These are phyloP conservation scores for Sisymbrium irio DNA, from an alignment of 345 rosid genomes.

Conservation along the genomic window DNA sequence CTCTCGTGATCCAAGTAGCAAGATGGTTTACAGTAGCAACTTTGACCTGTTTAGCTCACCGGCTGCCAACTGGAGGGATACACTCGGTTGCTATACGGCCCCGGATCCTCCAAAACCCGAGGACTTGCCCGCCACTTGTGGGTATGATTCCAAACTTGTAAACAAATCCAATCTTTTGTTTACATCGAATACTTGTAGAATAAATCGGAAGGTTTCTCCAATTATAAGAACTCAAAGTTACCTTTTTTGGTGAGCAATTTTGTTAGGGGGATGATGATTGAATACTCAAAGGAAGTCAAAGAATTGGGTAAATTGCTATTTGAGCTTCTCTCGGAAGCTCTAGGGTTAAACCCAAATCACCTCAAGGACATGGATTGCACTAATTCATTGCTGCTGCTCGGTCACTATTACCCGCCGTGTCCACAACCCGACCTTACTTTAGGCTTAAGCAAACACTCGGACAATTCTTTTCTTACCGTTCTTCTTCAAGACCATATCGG, in stretches of 20 bases:
- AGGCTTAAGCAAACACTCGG: conserved; percentile 49
- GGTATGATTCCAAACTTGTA: conserved; percentile 20
- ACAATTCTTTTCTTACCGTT: conserved; percentile 48
- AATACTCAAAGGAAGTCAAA: conserved; percentile 46
- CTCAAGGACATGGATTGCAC: conserved; percentile 44
- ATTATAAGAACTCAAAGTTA: too few species aligned
- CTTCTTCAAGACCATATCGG: conserved; percentile 64
- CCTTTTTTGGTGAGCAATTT: not conserved
- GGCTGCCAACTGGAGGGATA: conserved; percentile 49
- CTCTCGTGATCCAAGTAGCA: conserved; percentile 31
- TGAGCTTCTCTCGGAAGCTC: conserved; percentile 56
- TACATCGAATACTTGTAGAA: too few species aligned
- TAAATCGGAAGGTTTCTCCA: too few species aligned
- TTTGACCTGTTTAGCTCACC: conserved; percentile 42
- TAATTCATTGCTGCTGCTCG: conserved; percentile 33
- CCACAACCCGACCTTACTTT: conserved; percentile 54
- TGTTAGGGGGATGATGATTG: conserved; percentile 40
- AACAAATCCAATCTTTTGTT: too few species aligned
- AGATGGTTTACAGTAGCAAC: conserved; percentile 34
- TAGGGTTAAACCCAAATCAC: conserved; percentile 45
- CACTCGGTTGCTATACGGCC: conserved; percentile 29
- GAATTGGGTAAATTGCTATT: conserved; percentile 40
- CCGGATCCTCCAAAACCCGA: conserved; percentile 41
- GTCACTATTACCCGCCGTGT: conserved; percentile 58
- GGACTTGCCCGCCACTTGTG: conserved; percentile 41